A percentile compares a stretch with the other conserved stretches of the same genome.
Conservation (phyloP, 1,284 basidiomycete genomes). For the Trichosporon ovoides region DNA sequence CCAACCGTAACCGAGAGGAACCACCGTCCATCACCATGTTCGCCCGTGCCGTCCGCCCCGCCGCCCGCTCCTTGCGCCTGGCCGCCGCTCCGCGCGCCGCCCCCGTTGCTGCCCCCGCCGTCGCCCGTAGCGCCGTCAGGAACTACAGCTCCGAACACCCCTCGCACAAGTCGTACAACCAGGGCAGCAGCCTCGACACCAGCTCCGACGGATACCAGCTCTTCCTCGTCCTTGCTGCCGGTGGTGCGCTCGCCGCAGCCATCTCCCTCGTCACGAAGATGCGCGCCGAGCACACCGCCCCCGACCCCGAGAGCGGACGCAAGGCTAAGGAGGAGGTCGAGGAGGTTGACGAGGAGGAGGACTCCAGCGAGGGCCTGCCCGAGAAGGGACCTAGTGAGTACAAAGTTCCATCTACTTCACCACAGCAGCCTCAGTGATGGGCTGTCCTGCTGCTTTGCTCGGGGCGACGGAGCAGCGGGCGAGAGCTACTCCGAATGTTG, state of each 20-base stretch:
- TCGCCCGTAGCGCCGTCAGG: neutral
- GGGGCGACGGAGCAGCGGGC: no score
- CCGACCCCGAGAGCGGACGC: constrained; percentile 1
- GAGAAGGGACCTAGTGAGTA: constrained; percentile 4
- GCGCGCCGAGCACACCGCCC: constrained; percentile 6
- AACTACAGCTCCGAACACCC: neutral
- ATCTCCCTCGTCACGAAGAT: neutral
- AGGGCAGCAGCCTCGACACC: neutral
- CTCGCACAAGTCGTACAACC: neutral
- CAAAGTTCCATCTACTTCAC: no score
- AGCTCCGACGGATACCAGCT: neutral
- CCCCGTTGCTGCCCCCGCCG: neutral
- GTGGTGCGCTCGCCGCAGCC: constrained; percentile 7
- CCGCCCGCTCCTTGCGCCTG: neutral
- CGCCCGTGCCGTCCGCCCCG: neutral
- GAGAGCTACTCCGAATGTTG: no score
- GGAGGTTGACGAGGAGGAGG: constrained; percentile 9
- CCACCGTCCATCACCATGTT: neutral
- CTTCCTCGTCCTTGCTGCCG: constrained; percentile 1
- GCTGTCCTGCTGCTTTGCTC: no score
- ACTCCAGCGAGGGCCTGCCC: constrained; percentile 3
- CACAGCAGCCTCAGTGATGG: no score
- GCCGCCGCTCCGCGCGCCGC: neutral
- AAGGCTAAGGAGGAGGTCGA: constrained; percentile 6
- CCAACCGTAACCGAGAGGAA: neutral